These are phyloP conservation scores for Cichorium intybus DNA, from an alignment of 140 eudicot species.

Conservation along the genomic window DNA sequence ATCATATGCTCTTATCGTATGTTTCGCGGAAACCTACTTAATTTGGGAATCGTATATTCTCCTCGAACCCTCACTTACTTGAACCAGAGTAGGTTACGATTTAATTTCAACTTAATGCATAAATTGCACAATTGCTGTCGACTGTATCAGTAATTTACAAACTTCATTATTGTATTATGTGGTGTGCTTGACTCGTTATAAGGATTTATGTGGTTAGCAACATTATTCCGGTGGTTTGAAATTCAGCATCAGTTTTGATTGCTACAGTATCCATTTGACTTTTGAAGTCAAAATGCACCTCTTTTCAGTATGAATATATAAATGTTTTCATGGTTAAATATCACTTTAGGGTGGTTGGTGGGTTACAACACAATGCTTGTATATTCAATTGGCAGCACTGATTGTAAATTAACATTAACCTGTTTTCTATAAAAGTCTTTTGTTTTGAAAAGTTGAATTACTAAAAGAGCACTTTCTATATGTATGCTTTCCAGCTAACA, in stretches of 20 bases:
- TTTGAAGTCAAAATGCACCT: conserved; percentile 13
- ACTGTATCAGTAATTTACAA: neutral
- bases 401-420: conserved; percentile 9
- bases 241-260: neutral
- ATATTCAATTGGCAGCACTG: neutral
- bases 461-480: conserved; percentile 5
- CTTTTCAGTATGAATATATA: neutral
- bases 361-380: neutral
- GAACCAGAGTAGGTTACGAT: conserved; percentile 10
- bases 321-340: conserved; percentile 6
- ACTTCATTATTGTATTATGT: neutral
- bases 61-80: neutral
- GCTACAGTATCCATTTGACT: conserved; percentile 22
- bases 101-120: conserved; percentile 1
- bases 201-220: conserved; percentile 1
- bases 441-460: neutral
- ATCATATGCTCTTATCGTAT: conserved; percentile 1
- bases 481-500: conserved; percentile 9
- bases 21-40: neutral
- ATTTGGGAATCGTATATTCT: conserved; percentile 6
- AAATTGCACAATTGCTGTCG: neutral
- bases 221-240: neutral
- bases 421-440: neutral
- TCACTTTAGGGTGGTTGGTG: neutral
- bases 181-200: conserved; percentile 4